phyloP scores from a whole-genome alignment of 2,329 filamentous ascomycete genomes.

The Gnomoniopsis sp. region DNA sequence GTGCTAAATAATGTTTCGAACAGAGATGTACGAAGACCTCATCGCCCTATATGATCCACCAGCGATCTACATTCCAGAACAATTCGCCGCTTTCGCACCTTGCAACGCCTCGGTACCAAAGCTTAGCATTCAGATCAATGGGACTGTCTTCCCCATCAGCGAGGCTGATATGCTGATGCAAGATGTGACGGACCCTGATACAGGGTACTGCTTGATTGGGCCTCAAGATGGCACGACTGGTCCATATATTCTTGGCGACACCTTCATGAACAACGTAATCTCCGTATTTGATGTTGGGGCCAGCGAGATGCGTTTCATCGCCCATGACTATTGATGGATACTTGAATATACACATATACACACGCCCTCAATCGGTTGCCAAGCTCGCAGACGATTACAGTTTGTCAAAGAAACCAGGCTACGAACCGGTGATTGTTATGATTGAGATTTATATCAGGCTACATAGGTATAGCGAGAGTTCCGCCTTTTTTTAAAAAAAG shows the following conservation, averaged over 20 bases:
- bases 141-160: conserved; percentile 6
- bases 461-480: too few species aligned
- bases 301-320: conserved; percentile 8
- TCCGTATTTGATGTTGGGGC: conserved; percentile 14
- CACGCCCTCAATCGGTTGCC: too few species aligned
- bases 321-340: neutral
- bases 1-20: neutral
- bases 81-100: conserved; percentile 23
- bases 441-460: too few species aligned
- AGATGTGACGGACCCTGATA: neutral
- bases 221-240: conserved; percentile 2
- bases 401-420: too few species aligned
- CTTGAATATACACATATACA: neutral
- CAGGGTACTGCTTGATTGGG: conserved; percentile 1
- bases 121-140: conserved; percentile 4
- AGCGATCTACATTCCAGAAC: conserved; percentile 18
- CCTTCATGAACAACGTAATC: conserved; percentile 16
- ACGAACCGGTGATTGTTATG: too few species aligned
- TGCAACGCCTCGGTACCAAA: conserved; percentile 26
- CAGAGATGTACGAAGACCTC: conserved; percentile 23
- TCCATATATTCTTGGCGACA: conserved; percentile 10
- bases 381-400: too few species aligned
- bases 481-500: too few species aligned
- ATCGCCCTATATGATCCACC: conserved; percentile 24
- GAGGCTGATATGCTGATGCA: conserved; percentile 11